Percentiles rank a stretch among this genome's conserved stretches.
These are phyloP conservation scores for Acephala macrosclerotiorum DNA, from an alignment of 2,329 filamentous ascomycete genomes.

Conservation along the genomic window DNA sequence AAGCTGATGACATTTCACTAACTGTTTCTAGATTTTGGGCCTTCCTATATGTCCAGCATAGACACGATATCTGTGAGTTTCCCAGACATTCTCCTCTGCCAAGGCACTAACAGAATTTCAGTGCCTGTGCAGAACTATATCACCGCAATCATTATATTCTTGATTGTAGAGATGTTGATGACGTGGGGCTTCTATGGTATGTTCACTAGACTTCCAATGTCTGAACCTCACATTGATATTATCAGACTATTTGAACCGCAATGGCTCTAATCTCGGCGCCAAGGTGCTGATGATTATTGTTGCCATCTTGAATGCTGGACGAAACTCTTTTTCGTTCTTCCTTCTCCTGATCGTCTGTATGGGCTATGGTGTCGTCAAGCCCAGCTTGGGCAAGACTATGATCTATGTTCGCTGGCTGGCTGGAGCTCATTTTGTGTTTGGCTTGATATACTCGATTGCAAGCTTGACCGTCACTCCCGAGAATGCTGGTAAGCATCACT, in stretches of 20 bases:
- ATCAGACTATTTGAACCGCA: slow-evolving; percentile 87
- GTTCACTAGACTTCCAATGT: slow-evolving; percentile 31
- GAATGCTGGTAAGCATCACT: slow-evolving; percentile 65
- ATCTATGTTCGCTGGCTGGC: slow-evolving; percentile 90
- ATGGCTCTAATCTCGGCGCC: slow-evolving; percentile 82
- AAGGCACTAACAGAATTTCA: slow-evolving; percentile 50
- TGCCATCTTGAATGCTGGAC: slow-evolving; percentile 89
- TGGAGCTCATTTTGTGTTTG: slow-evolving; percentile 92
- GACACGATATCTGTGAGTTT: slow-evolving; percentile 81
- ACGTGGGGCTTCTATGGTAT: slow-evolving; percentile 97
- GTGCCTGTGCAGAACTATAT: slow-evolving; percentile 99
- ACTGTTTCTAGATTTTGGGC: slow-evolving; percentile 74
- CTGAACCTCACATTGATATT: slow-evolving; percentile 45
- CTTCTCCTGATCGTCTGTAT: slow-evolving; percentile 97
- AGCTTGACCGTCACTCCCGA: slow-evolving; percentile 90
- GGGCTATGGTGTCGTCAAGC: slow-evolving; percentile 98
- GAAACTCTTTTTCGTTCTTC: slow-evolving; percentile 99
- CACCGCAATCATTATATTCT: slow-evolving; percentile 92
- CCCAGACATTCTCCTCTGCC: neutral
- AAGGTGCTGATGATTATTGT: slow-evolving; percentile 90
- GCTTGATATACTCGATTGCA: slow-evolving; percentile 89
- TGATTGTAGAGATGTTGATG: slow-evolving; percentile 96
- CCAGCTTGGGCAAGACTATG: slow-evolving; percentile 91
- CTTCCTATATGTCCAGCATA: slow-evolving; percentile 93
- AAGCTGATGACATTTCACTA: slow-evolving; percentile 2